These are phyloP conservation scores for Hemileccinum rubropunctum DNA, from an alignment of 768 basidiomycete species.

Conservation along the genomic window DNA sequence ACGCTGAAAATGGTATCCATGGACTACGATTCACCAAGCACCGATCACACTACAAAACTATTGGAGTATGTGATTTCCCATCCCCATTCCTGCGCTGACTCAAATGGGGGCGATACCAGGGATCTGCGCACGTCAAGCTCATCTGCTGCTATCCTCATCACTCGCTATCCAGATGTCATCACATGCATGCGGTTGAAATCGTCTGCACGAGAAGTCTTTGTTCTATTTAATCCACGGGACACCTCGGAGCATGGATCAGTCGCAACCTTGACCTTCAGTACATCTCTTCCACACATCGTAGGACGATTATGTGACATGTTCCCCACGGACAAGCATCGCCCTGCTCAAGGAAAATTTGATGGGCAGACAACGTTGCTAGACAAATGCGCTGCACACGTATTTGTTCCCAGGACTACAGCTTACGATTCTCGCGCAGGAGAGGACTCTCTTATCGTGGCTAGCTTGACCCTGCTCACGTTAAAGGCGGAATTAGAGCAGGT, in stretches of 20 bases:
- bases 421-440: slow-evolving; percentile 20
- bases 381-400: slow-evolving; percentile 54
- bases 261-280: slow-evolving; percentile 52
- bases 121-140: slow-evolving; percentile 13
- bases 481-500: slow-evolving; percentile 41
- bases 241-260: slow-evolving; percentile 48
- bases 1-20: slow-evolving; percentile 36
- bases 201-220: slow-evolving; percentile 38
- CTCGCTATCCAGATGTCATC: slow-evolving; percentile 59
- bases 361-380: slow-evolving; percentile 56
- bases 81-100: neutral
- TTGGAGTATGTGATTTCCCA: slow-evolving; percentile 16
- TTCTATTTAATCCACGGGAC: slow-evolving; percentile 61
- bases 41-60: slow-evolving; percentile 29
- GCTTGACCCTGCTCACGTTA: slow-evolving; percentile 44
- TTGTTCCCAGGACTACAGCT: slow-evolving; percentile 36
- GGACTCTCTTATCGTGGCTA: slow-evolving; percentile 44
- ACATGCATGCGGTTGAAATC: slow-evolving; percentile 40
- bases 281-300: slow-evolving; percentile 40
- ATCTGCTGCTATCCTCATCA: slow-evolving; percentile 44
- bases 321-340: slow-evolving; percentile 36
- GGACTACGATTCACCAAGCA: slow-evolving; percentile 34
- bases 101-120: slow-evolving; percentile 16
- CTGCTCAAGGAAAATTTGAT: slow-evolving; percentile 38
- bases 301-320: slow-evolving; percentile 43